phyloP scores from a whole-genome alignment of 768 basidiomycete genomes.

The Termitomyces sp. region DNA sequence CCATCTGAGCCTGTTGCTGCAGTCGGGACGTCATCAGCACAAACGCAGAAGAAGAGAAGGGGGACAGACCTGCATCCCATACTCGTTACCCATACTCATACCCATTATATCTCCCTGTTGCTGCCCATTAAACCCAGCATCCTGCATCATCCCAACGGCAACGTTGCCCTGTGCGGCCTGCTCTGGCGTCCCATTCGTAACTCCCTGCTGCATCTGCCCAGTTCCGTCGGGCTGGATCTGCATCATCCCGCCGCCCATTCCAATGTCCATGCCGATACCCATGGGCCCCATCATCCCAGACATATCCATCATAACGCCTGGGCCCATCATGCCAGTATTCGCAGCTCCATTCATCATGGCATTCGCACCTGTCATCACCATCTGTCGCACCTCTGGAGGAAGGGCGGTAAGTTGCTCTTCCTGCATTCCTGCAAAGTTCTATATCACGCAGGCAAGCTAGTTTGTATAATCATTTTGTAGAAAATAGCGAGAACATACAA shows the following conservation, averaged over 20 bases:
- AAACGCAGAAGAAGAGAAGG: not conserved
- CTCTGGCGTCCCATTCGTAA: constrained; percentile 34
- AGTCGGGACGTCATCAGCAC: constrained; percentile 9
- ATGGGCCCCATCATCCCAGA: constrained; percentile 52
- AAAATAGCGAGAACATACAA: constrained; percentile 44
- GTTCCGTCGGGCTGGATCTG: constrained; percentile 37
- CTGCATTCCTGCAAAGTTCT: constrained; percentile 80
- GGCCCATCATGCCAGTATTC: constrained; percentile 53
- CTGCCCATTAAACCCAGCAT: constrained; percentile 33
- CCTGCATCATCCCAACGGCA: constrained; percentile 42
- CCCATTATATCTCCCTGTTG: constrained; percentile 54
- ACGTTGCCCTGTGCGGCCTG: constrained; percentile 28
- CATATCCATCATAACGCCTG: constrained; percentile 81
- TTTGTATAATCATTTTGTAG: constrained; percentile 6
- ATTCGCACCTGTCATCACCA: constrained; percentile 81
- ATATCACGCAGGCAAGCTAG: not conserved
- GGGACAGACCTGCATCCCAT: constrained; percentile 63
- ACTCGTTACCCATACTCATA: constrained; percentile 65
- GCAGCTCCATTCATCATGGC: constrained; percentile 70
- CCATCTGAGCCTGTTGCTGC: constrained; percentile 57
- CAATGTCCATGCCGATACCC: constrained; percentile 63
- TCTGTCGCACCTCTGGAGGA: constrained; percentile 76
- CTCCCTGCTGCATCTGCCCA: constrained; percentile 26
- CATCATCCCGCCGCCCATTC: constrained; percentile 56
- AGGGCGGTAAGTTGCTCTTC: constrained; percentile 76